Base-by-base conservation (phyloP, 169 alveolate species). In the Plasmodium falciparum region DNA sequence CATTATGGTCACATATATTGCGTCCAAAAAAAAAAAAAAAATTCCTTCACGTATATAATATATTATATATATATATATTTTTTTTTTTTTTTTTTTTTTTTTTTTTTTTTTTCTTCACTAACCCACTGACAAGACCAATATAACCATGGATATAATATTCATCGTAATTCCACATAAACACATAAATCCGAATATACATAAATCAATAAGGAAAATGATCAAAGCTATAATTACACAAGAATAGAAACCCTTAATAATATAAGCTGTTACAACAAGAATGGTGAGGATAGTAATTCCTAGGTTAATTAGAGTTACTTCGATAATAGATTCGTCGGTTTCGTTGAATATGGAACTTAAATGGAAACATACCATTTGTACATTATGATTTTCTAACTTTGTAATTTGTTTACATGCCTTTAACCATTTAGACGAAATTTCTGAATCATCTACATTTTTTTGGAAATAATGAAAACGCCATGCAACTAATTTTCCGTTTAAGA, bases 121-220 rank as follows among this genome's bases (percentile, higher is more conserved):
- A 92, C 97, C 97, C 13, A 94, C 93, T 12, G 96, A 94, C 74
- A 95, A 93, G 56, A 95, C 93, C 66, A 95, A 89, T 76, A 92
- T 94, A 75, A 95, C 96, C 97, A 94, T 94, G n/a, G 97, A 92
- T 63, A 95, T 94, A 90, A 95, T 94, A 66, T 95, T 95, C n/a
- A 95, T 93, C 3, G 94, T 94, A 39, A 95, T 89, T 43, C 95
- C 96, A 94, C 96, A 94, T 7, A 88, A 88, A 22, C 94, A 91
- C 97, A 95, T 95, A 85, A 93, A 93, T 20, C 97, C 97, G 74
- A 95, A 90, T 9, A 95, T 90, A 22, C 95, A 91, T 47, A 94
- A 89, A 56, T 95, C 97, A 67, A 95, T 93, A 58, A 92, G 88
- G 47, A 93, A 80, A 45, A 95, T 89, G 20, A 91, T 89, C 22